These are phyloP conservation scores for Ogataea degrootiae DNA, from an alignment of 805 yeast species.

Conservation along the genomic window DNA sequence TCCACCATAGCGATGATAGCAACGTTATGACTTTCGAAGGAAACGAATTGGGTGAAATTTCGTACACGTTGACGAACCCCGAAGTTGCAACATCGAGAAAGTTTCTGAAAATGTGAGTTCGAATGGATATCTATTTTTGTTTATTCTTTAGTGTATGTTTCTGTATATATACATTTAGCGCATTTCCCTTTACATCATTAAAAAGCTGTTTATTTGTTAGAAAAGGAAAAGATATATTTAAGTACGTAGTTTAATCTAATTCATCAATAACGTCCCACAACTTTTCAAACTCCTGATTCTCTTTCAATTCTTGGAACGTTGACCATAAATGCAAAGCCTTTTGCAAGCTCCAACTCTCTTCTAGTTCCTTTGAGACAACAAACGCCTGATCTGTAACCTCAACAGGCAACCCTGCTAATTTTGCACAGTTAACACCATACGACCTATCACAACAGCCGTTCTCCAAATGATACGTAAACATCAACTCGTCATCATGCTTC, in stretches of 20 bases:
- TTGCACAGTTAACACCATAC: conserved; percentile 84
- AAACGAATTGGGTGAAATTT: conserved; percentile 47
- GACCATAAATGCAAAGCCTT: conserved; percentile 9
- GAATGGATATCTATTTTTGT: neutral
- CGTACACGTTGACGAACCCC: conserved; percentile 45
- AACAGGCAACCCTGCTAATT: conserved; percentile 58
- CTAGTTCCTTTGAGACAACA: conserved; percentile 27
- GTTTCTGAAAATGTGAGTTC: conserved; percentile 25
- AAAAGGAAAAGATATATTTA: neutral
- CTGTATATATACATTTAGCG: neutral
- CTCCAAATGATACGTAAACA: conserved; percentile 48
- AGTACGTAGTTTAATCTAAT: conserved; percentile 5
- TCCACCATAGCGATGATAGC: conserved; percentile 61
- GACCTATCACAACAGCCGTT: conserved; percentile 55
- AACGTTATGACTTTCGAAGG: conserved; percentile 45
- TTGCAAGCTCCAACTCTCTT: conserved; percentile 16
- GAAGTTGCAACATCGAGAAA: conserved; percentile 25
- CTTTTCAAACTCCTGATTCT: conserved; percentile 2
- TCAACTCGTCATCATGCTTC: conserved; percentile 34
- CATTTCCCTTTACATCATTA: neutral
- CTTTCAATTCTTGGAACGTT: conserved; percentile 1
- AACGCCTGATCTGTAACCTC: conserved; percentile 43
- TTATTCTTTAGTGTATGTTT: neutral
- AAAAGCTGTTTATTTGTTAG: neutral
- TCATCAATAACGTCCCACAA: conserved; percentile 21